These are phyloP conservation scores for Echites panduratus DNA, from an alignment of 257 asterid species.

Conservation along the genomic window DNA sequence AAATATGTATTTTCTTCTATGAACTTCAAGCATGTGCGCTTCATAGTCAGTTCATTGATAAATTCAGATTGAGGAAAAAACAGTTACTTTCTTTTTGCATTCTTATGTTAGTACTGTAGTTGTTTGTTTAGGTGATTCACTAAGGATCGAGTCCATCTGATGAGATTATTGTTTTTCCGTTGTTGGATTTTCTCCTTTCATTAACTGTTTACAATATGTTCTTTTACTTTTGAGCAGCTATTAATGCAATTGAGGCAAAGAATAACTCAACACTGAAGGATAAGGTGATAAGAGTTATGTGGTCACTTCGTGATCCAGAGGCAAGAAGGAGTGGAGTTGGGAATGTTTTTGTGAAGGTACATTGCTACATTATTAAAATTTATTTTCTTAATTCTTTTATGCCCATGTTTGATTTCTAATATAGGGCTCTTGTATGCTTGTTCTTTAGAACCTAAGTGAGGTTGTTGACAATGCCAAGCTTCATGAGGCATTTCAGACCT, in stretches of 20 bases:
- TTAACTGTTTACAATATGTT: too few species aligned
- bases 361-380: not conserved
- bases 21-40: not conserved
- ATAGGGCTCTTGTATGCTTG: not conserved
- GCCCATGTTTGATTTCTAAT: not conserved
- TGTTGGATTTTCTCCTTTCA: too few species aligned
- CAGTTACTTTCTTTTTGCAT: not conserved
- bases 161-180: not conserved
- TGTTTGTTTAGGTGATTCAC: not conserved
- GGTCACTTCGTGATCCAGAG: slow-evolving; percentile 45
- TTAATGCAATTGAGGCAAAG: slow-evolving; percentile 31
- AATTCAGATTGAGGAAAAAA: not conserved
- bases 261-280: slow-evolving; percentile 44
- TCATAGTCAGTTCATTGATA: not conserved
- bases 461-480: slow-evolving; percentile 31
- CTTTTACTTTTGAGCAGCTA: slow-evolving; percentile 17
- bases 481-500: slow-evolving; percentile 30
- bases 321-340: slow-evolving; percentile 43
- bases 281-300: slow-evolving; percentile 42
- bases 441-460: slow-evolving; percentile 33
- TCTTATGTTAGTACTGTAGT: not conserved
- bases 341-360: slow-evolving; percentile 63
- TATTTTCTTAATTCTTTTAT: not conserved
- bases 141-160: not conserved
- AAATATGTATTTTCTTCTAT: not conserved